phyloP scores from a whole-genome alignment of 192 early-diverging fungal genomes.

The Coemansia sp. region DNA sequence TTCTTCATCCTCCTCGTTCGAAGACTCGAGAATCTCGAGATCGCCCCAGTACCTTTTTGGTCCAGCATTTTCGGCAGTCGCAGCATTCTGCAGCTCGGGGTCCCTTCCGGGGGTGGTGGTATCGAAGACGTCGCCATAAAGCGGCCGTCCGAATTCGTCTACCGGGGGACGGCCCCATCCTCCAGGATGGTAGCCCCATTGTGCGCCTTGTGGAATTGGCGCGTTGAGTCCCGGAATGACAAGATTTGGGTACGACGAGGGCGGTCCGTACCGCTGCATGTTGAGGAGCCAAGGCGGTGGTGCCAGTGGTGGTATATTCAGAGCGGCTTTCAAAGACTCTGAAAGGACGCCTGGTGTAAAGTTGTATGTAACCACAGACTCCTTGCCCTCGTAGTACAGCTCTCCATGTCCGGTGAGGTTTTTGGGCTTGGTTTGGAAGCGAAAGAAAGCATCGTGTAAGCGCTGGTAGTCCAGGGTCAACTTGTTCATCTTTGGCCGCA shows the following conservation, averaged over 20 bases:
- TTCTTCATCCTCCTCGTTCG: slow-evolving; percentile 68
- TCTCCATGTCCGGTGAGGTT: slow-evolving; percentile 43
- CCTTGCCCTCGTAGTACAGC: slow-evolving; percentile 94
- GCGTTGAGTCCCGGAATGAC: slow-evolving; percentile 93
- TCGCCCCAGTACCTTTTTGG: slow-evolving; percentile 81
- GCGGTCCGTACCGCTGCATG: slow-evolving; percentile 97
- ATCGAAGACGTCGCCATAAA: slow-evolving; percentile 97
- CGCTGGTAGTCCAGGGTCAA: slow-evolving; percentile 97
- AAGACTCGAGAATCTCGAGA: slow-evolving; percentile 70
- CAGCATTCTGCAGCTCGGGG: slow-evolving; percentile 30
- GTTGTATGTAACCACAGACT: slow-evolving; percentile 84
- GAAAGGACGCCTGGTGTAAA: slow-evolving; percentile 85
- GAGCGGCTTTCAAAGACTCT: slow-evolving; percentile 81
- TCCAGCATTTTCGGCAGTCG: slow-evolving; percentile 4
- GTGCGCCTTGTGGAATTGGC: slow-evolving; percentile 94
- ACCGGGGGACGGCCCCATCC: slow-evolving; percentile 89
- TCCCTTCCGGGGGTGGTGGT: slow-evolving; percentile 50
- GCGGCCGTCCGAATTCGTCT: slow-evolving; percentile 82
- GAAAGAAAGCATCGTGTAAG: slow-evolving; percentile 96
- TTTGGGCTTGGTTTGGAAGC: slow-evolving; percentile 79
- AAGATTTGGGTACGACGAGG: slow-evolving; percentile 89
- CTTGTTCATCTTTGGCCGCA: slow-evolving; percentile 95
- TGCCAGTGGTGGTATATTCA: slow-evolving; percentile 88
- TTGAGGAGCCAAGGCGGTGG: slow-evolving; percentile 97
- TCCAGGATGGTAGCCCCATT: slow-evolving; percentile 98